Base-by-base conservation (phyloP, 306 rosid species). In the Vachellia collinsii region DNA sequence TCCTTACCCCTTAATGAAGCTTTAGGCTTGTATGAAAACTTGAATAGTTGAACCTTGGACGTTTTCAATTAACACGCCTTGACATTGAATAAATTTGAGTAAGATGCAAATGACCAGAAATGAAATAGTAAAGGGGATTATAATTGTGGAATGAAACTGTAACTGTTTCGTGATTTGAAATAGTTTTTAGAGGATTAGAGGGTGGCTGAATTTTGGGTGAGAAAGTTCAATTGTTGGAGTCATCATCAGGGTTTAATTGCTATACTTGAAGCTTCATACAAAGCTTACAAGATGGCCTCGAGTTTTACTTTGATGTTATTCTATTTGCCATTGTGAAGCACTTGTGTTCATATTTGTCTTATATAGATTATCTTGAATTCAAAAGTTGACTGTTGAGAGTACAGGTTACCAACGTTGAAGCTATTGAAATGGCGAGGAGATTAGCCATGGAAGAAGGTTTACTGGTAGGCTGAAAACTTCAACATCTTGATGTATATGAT, bases 371-470 rank as follows among this genome's bases (percentile, higher is more conserved):
- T 77, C 77, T 70, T n/a, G 34, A 53, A 50, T 43, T 75, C 79
- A 71, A 47, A 79, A 67, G 75, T 48, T 70, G 23, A 73, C 61
- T 19, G 47, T 36, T 38, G 71, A 76, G 82, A 61, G n/a, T 70
- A 51, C 85, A 91, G 98, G 88, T 94, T 79, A 91, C 95, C 75
- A 88, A 87, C 74, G 88, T 82, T 81, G 97, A 94, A 86, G 98
- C 98, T 86, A 75, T 94, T 47, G 89, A 92, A 81, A 90, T 94
- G 97, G 97, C 97, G 5, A 89, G 93, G 91, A 89, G 85, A 84
- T 85, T 94, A 79, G 97, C 97, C 19, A 73, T 94, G 92, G 91
- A 94, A 88, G 97, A 94, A 88, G 98, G 98, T 34, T 89, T 92
- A 54, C 93, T 92, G 97, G 97, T 94, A 85, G 84, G 90, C 38